Percentiles rank a stretch among this genome's conserved stretches.
These are phyloP conservation scores for Eimeria necatrix DNA, from an alignment of 169 alveolate genomes.

Conservation along the genomic window DNA sequence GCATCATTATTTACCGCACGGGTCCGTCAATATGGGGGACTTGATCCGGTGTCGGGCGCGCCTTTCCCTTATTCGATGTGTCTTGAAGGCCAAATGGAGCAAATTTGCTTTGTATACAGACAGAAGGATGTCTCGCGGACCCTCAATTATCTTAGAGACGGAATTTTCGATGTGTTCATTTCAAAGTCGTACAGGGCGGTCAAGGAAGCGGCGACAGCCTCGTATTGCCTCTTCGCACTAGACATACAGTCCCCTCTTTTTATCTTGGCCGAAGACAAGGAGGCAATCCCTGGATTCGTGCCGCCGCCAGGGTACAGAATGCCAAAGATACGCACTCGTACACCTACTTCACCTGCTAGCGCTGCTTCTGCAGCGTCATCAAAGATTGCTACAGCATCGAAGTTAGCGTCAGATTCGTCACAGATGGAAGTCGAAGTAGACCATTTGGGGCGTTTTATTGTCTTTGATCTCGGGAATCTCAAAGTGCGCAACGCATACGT, in stretches of 20 bases:
- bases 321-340: slow-evolving; percentile 39
- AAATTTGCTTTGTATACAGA: slow-evolving; percentile 83
- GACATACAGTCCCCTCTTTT: slow-evolving; percentile 85
- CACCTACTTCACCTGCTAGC: not conserved
- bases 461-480: slow-evolving; percentile 86
- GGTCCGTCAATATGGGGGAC: slow-evolving; percentile 70
- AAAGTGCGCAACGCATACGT: slow-evolving; percentile 84
- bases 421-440: slow-evolving; percentile 81
- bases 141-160: slow-evolving; percentile 90
- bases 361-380: not conserved
- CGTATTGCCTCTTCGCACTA: slow-evolving; percentile 83
- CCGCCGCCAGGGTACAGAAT: slow-evolving; percentile 33
- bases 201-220: slow-evolving; percentile 89
- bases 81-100: slow-evolving; percentile 70
- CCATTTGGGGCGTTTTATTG: slow-evolving; percentile 84
- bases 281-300: slow-evolving; percentile 79
- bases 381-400: not conserved
- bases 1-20: slow-evolving; percentile 56
- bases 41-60: slow-evolving; percentile 32
- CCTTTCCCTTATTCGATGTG: slow-evolving; percentile 69
- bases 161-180: slow-evolving; percentile 90
- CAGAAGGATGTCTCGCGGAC: slow-evolving; percentile 88
- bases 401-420: not conserved
- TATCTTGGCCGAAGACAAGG: slow-evolving; percentile 86
- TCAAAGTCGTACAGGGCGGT: slow-evolving; percentile 90